phyloP scores from a whole-genome alignment of 1,139 yeast genomes.

The Blastobotrys proliferans region DNA sequence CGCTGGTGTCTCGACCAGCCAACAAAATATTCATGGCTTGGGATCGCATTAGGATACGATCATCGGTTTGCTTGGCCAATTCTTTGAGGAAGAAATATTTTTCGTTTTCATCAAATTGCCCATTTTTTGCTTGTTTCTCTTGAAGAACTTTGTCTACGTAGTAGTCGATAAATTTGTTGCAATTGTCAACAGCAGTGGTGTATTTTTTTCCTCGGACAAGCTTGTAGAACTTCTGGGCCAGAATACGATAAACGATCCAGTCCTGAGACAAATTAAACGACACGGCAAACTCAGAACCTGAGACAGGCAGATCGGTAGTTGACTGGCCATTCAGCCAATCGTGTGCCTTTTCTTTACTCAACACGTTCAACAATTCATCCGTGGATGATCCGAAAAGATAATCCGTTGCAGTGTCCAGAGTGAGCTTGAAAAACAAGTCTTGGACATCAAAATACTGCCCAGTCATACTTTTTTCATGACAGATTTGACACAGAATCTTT shows the following conservation, averaged over 20 bases:
- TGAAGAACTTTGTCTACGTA: slow-evolving; percentile 30
- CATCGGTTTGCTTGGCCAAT: slow-evolving; percentile 46
- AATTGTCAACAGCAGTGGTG: slow-evolving; percentile 26
- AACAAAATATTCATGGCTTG: slow-evolving; percentile 48
- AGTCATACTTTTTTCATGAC: slow-evolving; percentile 12
- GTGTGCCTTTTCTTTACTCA: slow-evolving; percentile 13
- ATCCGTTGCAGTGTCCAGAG: slow-evolving; percentile 57
- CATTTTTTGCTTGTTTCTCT: slow-evolving; percentile 19
- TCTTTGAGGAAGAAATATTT: slow-evolving; percentile 37
- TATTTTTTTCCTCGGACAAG: slow-evolving; percentile 35
- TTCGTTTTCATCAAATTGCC: slow-evolving; percentile 10
- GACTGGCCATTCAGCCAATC: too few species aligned
- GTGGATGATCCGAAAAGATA: slow-evolving; percentile 56
- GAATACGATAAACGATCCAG: slow-evolving; percentile 37
- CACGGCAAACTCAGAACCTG: slow-evolving; percentile 39
- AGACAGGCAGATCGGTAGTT: too few species aligned
- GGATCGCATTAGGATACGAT: slow-evolving; percentile 45
- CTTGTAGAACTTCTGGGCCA: slow-evolving; percentile 39
- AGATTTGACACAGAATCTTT: slow-evolving; percentile 15
- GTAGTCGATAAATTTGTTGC: slow-evolving; percentile 30
- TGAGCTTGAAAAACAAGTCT: slow-evolving; percentile 46
- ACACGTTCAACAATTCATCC: slow-evolving; percentile 34
- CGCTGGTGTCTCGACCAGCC: slow-evolving; percentile 55
- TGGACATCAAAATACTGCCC: slow-evolving; percentile 43
- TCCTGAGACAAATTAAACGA: slow-evolving; percentile 44